A percentile compares a stretch with the other conserved stretches of the same genome.
Conservation (phyloP, 306 rosid species). For the Argentina anserina region DNA sequence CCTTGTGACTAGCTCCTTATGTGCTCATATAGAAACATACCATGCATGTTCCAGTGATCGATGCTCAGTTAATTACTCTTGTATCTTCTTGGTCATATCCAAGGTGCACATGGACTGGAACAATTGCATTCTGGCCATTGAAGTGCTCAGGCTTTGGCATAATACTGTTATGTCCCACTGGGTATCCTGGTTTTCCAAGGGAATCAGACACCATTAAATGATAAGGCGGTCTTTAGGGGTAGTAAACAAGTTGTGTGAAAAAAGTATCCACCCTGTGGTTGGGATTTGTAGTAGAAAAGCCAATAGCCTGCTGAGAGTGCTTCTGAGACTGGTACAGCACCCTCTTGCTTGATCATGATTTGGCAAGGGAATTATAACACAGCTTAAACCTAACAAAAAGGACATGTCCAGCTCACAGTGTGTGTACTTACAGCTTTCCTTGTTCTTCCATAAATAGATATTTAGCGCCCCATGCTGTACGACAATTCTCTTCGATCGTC, state of each 20-base stretch:
- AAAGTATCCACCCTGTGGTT: conserved; percentile 81
- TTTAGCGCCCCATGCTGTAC: conserved; percentile 69
- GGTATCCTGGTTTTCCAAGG: conserved; percentile 60
- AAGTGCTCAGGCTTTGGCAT: conserved; percentile 69
- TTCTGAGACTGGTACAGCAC: conserved; percentile 89
- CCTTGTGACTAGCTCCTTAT: conserved; percentile 80
- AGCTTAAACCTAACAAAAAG: conserved; percentile 75
- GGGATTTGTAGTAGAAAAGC: conserved; percentile 68
- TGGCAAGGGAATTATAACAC: conserved; percentile 79
- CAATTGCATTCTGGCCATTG: conserved; percentile 94
- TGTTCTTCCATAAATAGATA: conserved; percentile 50
- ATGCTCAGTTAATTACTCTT: conserved; percentile 91
- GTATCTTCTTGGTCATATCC: conserved; percentile 98
- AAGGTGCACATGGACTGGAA: conserved; percentile 88
- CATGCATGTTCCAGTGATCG: conserved; percentile 97
- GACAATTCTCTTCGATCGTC: conserved; percentile 97
- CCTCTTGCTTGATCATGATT: conserved; percentile 96
- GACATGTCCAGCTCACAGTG: conserved; percentile 97
- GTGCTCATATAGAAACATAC: conserved; percentile 93
- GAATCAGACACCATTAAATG: conserved; percentile 71
- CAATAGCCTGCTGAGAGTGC: conserved; percentile 96
- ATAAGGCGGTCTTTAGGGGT: conserved; percentile 88
- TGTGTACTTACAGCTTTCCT: conserved; percentile 59
- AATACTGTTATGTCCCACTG: conserved; percentile 32
- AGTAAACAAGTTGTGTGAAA: conserved; percentile 73